Evolutionary conservation across 2,329 filamentous ascomycete genomes (phyloP), one percentile per base, ranked within the genome.

Genomic region (Claviceps humidiphila): DNA sequence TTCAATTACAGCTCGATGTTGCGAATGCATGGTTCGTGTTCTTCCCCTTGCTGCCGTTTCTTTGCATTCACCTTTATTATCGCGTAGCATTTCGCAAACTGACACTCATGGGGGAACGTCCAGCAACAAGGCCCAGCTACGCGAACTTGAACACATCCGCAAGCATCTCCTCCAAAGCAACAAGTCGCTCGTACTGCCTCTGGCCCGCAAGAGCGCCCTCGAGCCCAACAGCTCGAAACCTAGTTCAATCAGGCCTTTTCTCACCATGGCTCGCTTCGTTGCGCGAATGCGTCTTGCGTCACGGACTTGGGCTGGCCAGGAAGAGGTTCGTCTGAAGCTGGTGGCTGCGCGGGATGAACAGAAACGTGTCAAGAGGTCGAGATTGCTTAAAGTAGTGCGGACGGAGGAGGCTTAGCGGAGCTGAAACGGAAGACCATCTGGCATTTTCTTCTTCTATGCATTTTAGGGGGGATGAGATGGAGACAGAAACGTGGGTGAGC

Each of bases 91-190:
- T 26, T 14, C 22, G 14, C 42, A 24, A 45, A 41, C 50, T 17
- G 26, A 56, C 43, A 46, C 22, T 26, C 22, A 16, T 26, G 20
- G 7, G 14, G 4, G 3, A 14, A 40, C 41, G 41, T 20, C 66
- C 67, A 97, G 93, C 72, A 98, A 97, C 73, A 85, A 91, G 67
- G 86, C 88, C 55, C 89, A 97, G 66, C 82, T 97, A 54, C 81
- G 83, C 50, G 85, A 96, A 63, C 82, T 97, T 57, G 80, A 85
- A 60, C 79, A 86, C 60, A 95, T 96, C 74, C 88, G 70, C 57
- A 68, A 65, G 56, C 65, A 70, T 50, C 59, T 70, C 47, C 66
- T 70, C 44, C 65, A 68, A 56, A 67, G 63, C 61, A 67, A 68
- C 55, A 66, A 66, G 50, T 56, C 67, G 44, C 64, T 68, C 51